Evolutionary conservation across 2,329 filamentous ascomycete genomes (phyloP).

Genomic region (Didymella sp.): DNA sequence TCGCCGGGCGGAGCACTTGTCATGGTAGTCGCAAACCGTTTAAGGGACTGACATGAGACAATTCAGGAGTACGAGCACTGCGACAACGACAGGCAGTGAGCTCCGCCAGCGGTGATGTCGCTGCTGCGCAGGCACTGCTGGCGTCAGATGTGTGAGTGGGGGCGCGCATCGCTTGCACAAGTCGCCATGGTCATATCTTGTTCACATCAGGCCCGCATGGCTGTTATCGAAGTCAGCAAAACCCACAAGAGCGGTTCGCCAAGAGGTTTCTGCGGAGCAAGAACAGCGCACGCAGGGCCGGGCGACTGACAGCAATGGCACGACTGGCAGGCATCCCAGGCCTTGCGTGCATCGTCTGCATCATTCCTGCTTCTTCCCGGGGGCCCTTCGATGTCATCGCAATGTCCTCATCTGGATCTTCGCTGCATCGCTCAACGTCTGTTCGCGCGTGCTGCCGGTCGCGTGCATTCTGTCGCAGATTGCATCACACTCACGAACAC

Average conservation of each 20-base stretch:
- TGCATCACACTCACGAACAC: slow-evolving; percentile 22
- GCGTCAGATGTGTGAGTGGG: slow-evolving; percentile 28
- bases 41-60: slow-evolving; percentile 17
- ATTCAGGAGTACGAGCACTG: slow-evolving; percentile 12
- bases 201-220: slow-evolving; percentile 39
- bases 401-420: slow-evolving; percentile 26
- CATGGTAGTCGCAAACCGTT: slow-evolving; percentile 19
- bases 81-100: slow-evolving; percentile 12
- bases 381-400: slow-evolving; percentile 36
- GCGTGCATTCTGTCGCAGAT: slow-evolving; percentile 30
- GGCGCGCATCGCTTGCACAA: slow-evolving; percentile 19
- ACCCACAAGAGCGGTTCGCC: slow-evolving; percentile 41
- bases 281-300: slow-evolving; percentile 28
- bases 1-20: slow-evolving; percentile 17
- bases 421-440: slow-evolving; percentile 24
- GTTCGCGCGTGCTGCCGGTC: slow-evolving; percentile 24
- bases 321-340: slow-evolving; percentile 13
- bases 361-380: slow-evolving; percentile 29
- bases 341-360: slow-evolving; percentile 31
- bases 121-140: slow-evolving; percentile 7
- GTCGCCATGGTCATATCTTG: slow-evolving; percentile 44
- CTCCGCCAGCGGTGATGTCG: slow-evolving; percentile 1
- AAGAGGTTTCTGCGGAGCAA: slow-evolving; percentile 35
- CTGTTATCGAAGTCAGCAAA: slow-evolving; percentile 42
- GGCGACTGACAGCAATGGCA: slow-evolving; percentile 22